Evolutionary conservation across 2,329 filamentous ascomycete species (phyloP), one percentile per base, ranked within the genome.

Genomic region (Hymenoscyphus repandus): DNA sequence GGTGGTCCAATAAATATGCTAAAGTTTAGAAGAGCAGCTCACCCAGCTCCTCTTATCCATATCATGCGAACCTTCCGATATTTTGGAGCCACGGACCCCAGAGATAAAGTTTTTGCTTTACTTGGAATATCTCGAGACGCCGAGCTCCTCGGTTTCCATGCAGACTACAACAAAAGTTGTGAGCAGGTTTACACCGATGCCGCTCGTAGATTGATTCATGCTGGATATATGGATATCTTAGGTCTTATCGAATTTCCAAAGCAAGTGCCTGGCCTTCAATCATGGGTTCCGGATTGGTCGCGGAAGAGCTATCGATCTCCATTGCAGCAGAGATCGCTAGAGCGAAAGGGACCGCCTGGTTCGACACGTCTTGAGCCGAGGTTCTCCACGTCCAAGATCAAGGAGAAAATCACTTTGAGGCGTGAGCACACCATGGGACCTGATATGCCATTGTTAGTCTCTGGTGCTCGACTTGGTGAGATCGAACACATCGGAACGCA

Each of bases 201-300:
- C 15, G 41, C 27, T 31, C 34, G 34, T 11, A 27, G 22, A 7
- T 27, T 27, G 22, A 27, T 27, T 7, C 22, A 27, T 27, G n/a
- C n/a, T n/a, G n/a, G n/a, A n/a, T n/a, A n/a, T n/a, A n/a, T n/a
- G n/a, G 22, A 27, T 7, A 4, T 27, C 22, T 27, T 27, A 4
- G 22, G 22, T 32, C 44, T 57, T 12, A 37, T 42, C 27, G 45
- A 53, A n/a, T 45, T 40, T 13, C 45, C 50, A 13, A 53, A 55
- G 36, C 30, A 39, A 36, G 34, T 55, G 1, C 20, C 27, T 15
- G 54, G 45, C 15, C 50, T 58, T 43, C 51, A 47, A n/a, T 59
- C 57, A 2, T 59, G 57, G 55, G 54, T 53, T 3, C 57, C 46
- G 18, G 47, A 57, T 36, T 52, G 47, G 51, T 49, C 47, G 20